Evolutionary conservation across 2,329 filamentous ascomycete genomes (phyloP), one percentile per base, ranked within the genome.

Genomic region (Dactylella cylindrospora): DNA sequence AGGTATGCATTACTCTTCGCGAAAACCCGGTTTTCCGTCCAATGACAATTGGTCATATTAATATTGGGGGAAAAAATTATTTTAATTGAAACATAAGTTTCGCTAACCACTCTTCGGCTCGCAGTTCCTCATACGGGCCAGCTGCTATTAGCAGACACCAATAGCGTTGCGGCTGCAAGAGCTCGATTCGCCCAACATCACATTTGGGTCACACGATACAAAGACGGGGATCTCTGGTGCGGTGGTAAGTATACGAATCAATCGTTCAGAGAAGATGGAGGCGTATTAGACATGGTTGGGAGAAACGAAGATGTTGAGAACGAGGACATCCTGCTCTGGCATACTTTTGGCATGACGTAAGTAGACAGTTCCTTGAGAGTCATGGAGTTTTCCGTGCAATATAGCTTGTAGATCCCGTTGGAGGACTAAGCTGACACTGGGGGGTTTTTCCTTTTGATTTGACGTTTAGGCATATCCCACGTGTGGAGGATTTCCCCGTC

Each of bases 401-500:
- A n/a, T n/a, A n/a, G n/a, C n/a, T n/a, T n/a, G n/a, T n/a, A n/a
- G n/a, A n/a, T n/a, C n/a, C n/a, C n/a, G n/a, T n/a, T n/a, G n/a
- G n/a, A n/a, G n/a, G n/a, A n/a, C n/a, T n/a, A n/a, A n/a, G 15
- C 81, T 81, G 0, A 82, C 2, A 75, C 80, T 15, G 82, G 85
- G 68, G 83, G 85, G 5, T 13, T 13, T 35, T 33, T 38, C 20
- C 31, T 45, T 46, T 39, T 29, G n/a, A n/a, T 10, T 20, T 29
- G 46, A 13, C 26, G 53, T 61, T 43, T 49, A 61, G 55, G 55
- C 55, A 61, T 61, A 61, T 61, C 52, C 55, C 55, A 31, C 47
- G 55, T 32, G 55, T 61, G 20, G 55, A 61, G 26, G 55, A 61
- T 20, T 61, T 61, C 72, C 83, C 83, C 1, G 80, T 85, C 33